Evolutionary conservation across 2,329 filamentous ascomycete species (phyloP), one percentile per base, ranked within the genome.

Genomic region (Alternaria triticina): DNA sequence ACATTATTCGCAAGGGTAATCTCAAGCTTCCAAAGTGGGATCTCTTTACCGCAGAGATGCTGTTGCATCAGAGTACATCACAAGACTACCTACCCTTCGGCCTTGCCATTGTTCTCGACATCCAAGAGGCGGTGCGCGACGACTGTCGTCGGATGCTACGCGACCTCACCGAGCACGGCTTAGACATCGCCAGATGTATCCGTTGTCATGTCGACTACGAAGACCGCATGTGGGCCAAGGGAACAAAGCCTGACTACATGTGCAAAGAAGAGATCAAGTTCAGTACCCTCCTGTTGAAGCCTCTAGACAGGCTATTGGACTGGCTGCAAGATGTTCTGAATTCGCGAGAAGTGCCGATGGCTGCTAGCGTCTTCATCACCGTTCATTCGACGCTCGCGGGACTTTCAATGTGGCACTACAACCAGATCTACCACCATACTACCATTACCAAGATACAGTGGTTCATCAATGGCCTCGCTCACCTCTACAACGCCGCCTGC

Each of bases 401-500:
- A 11, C 25, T 66, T 12, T 52, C 65, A 3, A 57, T 67, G 47
- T 67, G 59, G 40, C 27, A 63, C 22, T 69, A 59, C 43, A 59
- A 67, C 22, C 51, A 52, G 6, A 43, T 52, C 6, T 68, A 67
- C 17, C 64, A 67, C 6, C 36, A 25, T 10, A 33, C 40, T 9
- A 58, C 65, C 12, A 69, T 70, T 23, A 0, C 6, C 2, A 66
- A 69, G 49, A 59, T 64, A 7, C 28, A 57, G 25, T 73, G 69
- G 69, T 70, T 73, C 50, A 27, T 69, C 10, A 57, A 57, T 10
- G 61, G 51, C 11, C 46, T 73, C 5, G 50, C 52, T 15, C 70
- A 73, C 52, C 60, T 73, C 5, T 71, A 73, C 57, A 73, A 73
- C 30, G 69, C 70, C 44, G 66, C 64, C 27, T 50, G 50, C 27